phyloP scores from a whole-genome alignment of 345 rosid genomes.

The Hevea brasiliensis region DNA sequence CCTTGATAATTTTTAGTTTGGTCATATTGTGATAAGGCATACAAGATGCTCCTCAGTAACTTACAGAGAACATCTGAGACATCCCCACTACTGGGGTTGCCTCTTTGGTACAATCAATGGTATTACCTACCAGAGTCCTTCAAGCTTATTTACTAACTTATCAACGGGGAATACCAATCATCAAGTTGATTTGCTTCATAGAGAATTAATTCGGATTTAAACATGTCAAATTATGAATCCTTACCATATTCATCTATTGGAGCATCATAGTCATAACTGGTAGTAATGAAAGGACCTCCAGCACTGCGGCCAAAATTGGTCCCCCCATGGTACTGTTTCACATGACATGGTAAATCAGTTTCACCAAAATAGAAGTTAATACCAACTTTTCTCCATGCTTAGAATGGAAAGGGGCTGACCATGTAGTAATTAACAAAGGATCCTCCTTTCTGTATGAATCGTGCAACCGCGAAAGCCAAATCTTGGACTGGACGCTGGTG shows the following conservation, averaged over 20 bases:
- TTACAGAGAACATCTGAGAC: not conserved
- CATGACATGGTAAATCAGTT: slow-evolving; percentile 22
- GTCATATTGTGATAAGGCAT: not conserved
- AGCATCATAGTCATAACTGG: slow-evolving; percentile 97
- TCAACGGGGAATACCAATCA: not conserved
- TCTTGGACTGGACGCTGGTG: slow-evolving; percentile 96
- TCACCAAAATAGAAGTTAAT: not conserved
- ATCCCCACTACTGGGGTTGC: not conserved
- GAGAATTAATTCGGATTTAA: not conserved
- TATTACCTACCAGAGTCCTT: not conserved
- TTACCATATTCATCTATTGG: slow-evolving; percentile 98
- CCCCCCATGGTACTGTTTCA: slow-evolving; percentile 93
- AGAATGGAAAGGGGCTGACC: slow-evolving; percentile 43
- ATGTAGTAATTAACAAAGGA: slow-evolving; percentile 94
- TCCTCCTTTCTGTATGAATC: slow-evolving; percentile 95
- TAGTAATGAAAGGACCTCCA: slow-evolving; percentile 96
- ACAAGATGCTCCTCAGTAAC: not conserved
- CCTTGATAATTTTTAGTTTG: not conserved
- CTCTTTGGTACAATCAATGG: not conserved
- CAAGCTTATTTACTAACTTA: not conserved
- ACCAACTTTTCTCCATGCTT: not conserved
- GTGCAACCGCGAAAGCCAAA: slow-evolving; percentile 94
- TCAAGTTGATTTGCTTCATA: not conserved
- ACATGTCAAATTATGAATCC: slow-evolving; percentile 5
- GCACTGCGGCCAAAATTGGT: slow-evolving; percentile 98